These are phyloP conservation scores for Globisporangium barbulae DNA, from an alignment of 352 stramenopile genomes.

Conservation along the genomic window DNA sequence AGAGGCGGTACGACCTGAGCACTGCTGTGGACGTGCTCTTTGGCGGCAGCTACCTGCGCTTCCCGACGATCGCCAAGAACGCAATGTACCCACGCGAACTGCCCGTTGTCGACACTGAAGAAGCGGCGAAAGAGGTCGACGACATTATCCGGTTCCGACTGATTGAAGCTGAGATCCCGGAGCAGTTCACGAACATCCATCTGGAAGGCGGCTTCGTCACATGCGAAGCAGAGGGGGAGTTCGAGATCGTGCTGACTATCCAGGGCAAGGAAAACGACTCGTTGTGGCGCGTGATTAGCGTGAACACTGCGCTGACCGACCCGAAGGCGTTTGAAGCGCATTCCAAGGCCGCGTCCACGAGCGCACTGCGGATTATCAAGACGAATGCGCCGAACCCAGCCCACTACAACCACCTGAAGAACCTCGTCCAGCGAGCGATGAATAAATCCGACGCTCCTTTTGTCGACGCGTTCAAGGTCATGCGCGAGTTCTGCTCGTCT, in stretches of 20 bases:
- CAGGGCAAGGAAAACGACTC: constrained; percentile 73
- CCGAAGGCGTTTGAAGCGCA: constrained; percentile 50
- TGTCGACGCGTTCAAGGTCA: constrained; percentile 74
- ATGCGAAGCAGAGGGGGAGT: constrained; percentile 71
- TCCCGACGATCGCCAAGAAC: constrained; percentile 73
- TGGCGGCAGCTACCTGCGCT: constrained; percentile 66
- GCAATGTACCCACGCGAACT: constrained; percentile 69
- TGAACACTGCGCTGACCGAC: constrained; percentile 76
- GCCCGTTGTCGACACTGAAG: constrained; percentile 52
- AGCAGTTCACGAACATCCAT: constrained; percentile 77
- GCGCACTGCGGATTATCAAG: constrained; percentile 71
- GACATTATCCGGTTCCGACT: constrained; percentile 82
- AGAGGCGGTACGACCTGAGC: constrained; percentile 77
- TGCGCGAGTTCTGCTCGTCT: constrained; percentile 82
- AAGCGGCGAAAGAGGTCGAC: constrained; percentile 58
- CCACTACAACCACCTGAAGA: constrained; percentile 83
- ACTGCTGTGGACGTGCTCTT: constrained; percentile 82
- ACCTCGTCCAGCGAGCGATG: constrained; percentile 82
- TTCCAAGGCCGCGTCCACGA: constrained; percentile 55
- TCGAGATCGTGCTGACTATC: constrained; percentile 83
- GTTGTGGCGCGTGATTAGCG: constrained; percentile 76
- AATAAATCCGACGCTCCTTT: constrained; percentile 82
- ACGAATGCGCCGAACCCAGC: constrained; percentile 61
- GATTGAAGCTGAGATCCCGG: constrained; percentile 75
- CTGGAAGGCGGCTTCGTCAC: constrained; percentile 78